Percentiles rank a stretch among this genome's conserved stretches.
phyloP scores from a whole-genome alignment of 1,284 basidiomycete genomes.

The Ustilago sp. region DNA sequence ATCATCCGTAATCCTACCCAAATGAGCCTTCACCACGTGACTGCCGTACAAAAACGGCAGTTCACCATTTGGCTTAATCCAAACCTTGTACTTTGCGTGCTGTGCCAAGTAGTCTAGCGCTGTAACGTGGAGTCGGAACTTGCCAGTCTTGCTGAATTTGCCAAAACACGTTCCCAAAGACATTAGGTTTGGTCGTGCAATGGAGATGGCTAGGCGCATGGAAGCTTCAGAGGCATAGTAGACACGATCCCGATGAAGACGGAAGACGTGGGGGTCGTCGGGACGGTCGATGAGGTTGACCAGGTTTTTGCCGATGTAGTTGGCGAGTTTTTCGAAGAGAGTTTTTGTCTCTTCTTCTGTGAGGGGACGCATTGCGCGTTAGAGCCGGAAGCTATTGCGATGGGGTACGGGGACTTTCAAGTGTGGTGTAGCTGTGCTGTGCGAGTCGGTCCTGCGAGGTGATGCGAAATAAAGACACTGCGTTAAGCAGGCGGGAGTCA shows the following conservation, averaged over 20 bases:
- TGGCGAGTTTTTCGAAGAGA: slow-evolving; percentile 89
- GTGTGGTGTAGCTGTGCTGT: not conserved
- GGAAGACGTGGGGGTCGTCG: slow-evolving; percentile 69
- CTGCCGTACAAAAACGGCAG: slow-evolving; percentile 99
- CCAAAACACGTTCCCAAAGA: slow-evolving; percentile 96
- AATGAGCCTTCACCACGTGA: slow-evolving; percentile 96
- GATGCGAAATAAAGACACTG: too few relatives aligned
- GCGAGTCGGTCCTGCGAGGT: too few relatives aligned
- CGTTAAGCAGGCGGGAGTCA: too few relatives aligned
- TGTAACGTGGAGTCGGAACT: slow-evolving; percentile 97
- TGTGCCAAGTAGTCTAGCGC: slow-evolving; percentile 92
- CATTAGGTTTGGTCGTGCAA: slow-evolving; percentile 91
- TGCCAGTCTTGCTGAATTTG: slow-evolving; percentile 96
- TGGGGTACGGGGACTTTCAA: not conserved
- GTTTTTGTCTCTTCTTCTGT: slow-evolving; percentile 71
- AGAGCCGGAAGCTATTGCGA: not conserved
- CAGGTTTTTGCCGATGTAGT: slow-evolving; percentile 91
- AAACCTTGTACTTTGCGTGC: slow-evolving; percentile 98
- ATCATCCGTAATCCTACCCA: slow-evolving; percentile 99
- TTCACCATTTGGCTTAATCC: slow-evolving; percentile 99
- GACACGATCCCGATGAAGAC: slow-evolving; percentile 69
- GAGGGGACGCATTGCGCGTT: slow-evolving; percentile 65
- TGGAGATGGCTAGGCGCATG: slow-evolving; percentile 90
- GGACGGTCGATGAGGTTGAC: slow-evolving; percentile 73
- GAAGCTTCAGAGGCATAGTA: slow-evolving; percentile 70